phyloP scores from a whole-genome alignment of 495 filamentous ascomycete genomes.

The Articulospora tetracladia region DNA sequence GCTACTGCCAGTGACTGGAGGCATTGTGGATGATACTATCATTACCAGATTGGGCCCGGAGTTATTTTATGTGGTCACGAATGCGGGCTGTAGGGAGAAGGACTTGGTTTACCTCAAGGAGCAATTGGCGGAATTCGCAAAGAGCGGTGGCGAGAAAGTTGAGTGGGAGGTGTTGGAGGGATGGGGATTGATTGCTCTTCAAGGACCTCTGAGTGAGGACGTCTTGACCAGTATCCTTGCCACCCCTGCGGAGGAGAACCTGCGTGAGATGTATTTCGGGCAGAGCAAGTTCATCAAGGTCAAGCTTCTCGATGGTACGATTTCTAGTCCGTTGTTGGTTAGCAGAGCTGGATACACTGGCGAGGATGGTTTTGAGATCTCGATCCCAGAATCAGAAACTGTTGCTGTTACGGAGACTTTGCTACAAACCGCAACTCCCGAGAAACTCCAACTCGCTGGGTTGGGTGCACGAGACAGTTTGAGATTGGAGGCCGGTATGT shows the following conservation, averaged over 20 bases:
- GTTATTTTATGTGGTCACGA: slow-evolving; percentile 88
- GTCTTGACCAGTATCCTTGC: slow-evolving; percentile 54
- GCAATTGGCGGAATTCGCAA: slow-evolving; percentile 52
- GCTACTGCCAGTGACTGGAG: slow-evolving; percentile 72
- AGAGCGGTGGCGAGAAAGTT: slow-evolving; percentile 42
- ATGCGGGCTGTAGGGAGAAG: slow-evolving; percentile 88
- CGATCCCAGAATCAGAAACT: slow-evolving; percentile 60
- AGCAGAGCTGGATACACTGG: slow-evolving; percentile 93
- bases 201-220: slow-evolving; percentile 72
- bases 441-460: slow-evolving; percentile 73
- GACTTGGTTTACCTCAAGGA: slow-evolving; percentile 69
- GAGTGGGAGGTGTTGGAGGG: slow-evolving; percentile 68
- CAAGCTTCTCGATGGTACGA: slow-evolving; percentile 27
- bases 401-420: slow-evolving; percentile 56
- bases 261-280: slow-evolving; percentile 77
- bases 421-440: slow-evolving; percentile 54
- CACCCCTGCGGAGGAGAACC: slow-evolving; percentile 46
- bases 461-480: slow-evolving; percentile 89
- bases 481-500: slow-evolving; percentile 95
- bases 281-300: slow-evolving; percentile 56
- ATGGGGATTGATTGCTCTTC: slow-evolving; percentile 74
- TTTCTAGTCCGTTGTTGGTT: slow-evolving; percentile 60
- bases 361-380: slow-evolving; percentile 97
- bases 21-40: slow-evolving; percentile 91
- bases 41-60: slow-evolving; percentile 70